These are phyloP conservation scores for Nothopassalora personata DNA, from an alignment of 2,329 filamentous ascomycete genomes.

Conservation along the genomic window DNA sequence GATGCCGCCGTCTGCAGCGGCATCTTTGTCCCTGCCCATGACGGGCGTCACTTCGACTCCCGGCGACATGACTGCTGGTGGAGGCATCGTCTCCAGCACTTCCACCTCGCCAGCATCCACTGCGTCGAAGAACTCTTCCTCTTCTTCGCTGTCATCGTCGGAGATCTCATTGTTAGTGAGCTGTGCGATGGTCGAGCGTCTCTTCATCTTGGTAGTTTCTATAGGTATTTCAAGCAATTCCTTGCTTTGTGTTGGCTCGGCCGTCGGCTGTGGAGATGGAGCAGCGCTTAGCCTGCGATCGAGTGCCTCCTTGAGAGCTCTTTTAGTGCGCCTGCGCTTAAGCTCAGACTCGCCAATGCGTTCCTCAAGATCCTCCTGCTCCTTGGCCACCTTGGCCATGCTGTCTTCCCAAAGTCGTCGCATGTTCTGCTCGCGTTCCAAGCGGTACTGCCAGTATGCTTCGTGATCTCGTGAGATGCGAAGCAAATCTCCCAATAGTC, in stretches of 20 bases:
- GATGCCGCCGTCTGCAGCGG: constrained; percentile 30
- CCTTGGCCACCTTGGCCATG: constrained; percentile 92
- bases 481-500: constrained; percentile 76
- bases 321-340: constrained; percentile 84
- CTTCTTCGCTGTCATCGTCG: constrained; percentile 75
- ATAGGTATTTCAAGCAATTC: constrained; percentile 23
- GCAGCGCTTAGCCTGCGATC: constrained; percentile 42
- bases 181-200: constrained; percentile 63
- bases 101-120: constrained; percentile 90
- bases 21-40: constrained; percentile 34
- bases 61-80: constrained; percentile 33
- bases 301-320: constrained; percentile 78
- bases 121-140: constrained; percentile 95
- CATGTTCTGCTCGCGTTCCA: constrained; percentile 87
- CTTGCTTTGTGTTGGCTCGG: constrained; percentile 5
- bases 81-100: constrained; percentile 62
- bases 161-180: constrained; percentile 63
- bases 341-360: constrained; percentile 83
- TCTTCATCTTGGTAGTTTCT: constrained; percentile 35
- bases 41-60: constrained; percentile 18
- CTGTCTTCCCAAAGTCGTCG: constrained; percentile 98
- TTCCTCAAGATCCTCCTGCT: constrained; percentile 86
- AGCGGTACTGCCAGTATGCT: constrained; percentile 90
- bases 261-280: constrained; percentile 9
- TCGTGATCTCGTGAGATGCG: constrained; percentile 93